Evolutionary conservation across 129 eudicot species (phyloP), one percentile per base, ranked within the genome.

Genomic region (Calendula officinalis): DNA sequence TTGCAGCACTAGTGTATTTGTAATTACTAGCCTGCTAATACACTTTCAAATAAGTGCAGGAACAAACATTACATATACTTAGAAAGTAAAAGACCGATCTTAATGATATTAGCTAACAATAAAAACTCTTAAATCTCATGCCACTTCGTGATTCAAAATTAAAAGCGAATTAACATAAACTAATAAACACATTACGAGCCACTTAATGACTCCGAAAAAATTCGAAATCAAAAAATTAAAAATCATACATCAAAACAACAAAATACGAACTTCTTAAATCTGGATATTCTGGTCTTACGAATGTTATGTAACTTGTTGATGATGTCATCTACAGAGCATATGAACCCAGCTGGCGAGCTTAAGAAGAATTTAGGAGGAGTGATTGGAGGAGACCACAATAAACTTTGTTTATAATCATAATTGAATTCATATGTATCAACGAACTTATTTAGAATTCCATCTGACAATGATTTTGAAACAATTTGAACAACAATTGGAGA

Each of bases 341-440:
- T 42, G 62, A 50, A 47, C 34, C 78, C 67, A 11, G 58, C 67
- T 0, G 86, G 81, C 3, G 85, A 70, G 41, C 46, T 66, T 46
- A 83, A 51, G 75, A 65, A 73, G 38, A 58, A 75, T 39, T 48
- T 70, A 43, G 72, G 61, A 22, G 79, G 86, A 64, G 83, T 34
- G 30, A 84, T 47, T n/a, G 68, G 78, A 11, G 86, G 85, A 61
- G 94, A 86, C 95, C 95, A 86, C 33, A 82, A 14, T 16, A 74
- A 74, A 47, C 89, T 82, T 56, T 68, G 75, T 30, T 80, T 60
- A 49, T 86, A 71, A 42, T 80, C 78, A 45, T 64, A 80, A 55
- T 68, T 71, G 54, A 74, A 86, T 34, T 82, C 82, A 1, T 79
- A 64, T 3, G 83, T 78, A 59, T 86, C 89, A 10, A 75, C 73